Percentiles rank a stretch among this genome's conserved stretches.
Evolutionary conservation across 805 yeast species (phyloP).

Genomic region (Helenozyma baotianmanensis): DNA sequence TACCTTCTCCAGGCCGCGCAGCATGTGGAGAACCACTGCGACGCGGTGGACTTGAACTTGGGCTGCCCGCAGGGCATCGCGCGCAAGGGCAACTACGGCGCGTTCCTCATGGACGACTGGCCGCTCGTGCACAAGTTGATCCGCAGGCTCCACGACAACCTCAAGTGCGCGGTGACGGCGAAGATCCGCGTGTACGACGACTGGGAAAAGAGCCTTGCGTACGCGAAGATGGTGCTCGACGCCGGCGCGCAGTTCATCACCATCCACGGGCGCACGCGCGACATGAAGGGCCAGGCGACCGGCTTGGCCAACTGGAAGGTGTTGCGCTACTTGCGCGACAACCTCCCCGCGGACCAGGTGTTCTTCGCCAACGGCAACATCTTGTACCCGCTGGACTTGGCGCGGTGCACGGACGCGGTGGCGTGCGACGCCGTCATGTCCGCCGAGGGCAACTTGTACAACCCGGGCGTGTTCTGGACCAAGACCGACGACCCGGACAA

Average conservation of each 20-base stretch:
- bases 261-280: constrained; percentile 93
- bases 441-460: constrained; percentile 91
- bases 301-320: constrained; percentile 94
- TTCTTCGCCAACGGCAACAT: constrained; percentile 94
- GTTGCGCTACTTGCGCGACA: constrained; percentile 69
- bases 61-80: constrained; percentile 99
- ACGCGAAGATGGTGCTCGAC: constrained; percentile 80
- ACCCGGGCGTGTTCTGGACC: constrained; percentile 85
- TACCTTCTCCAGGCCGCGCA: constrained; percentile 76
- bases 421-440: constrained; percentile 92
- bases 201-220: constrained; percentile 73
- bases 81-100: constrained; percentile 88
- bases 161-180: constrained; percentile 89
- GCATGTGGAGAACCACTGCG: constrained; percentile 76
- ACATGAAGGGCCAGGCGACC: constrained; percentile 95
- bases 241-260: constrained; percentile 97
- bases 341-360: constrained; percentile 74
- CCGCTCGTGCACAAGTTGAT: constrained; percentile 69
- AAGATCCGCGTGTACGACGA: constrained; percentile 88
- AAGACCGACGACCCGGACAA: constrained; percentile 48
- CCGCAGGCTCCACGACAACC: constrained; percentile 63
- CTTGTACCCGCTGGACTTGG: constrained; percentile 81
- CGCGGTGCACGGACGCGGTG: constrained; percentile 59
- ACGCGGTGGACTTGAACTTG: constrained; percentile 90
- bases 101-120: constrained; percentile 98